These are phyloP conservation scores for Diaporthe sp. DNA, from an alignment of 2,329 filamentous ascomycete species.

Conservation along the genomic window DNA sequence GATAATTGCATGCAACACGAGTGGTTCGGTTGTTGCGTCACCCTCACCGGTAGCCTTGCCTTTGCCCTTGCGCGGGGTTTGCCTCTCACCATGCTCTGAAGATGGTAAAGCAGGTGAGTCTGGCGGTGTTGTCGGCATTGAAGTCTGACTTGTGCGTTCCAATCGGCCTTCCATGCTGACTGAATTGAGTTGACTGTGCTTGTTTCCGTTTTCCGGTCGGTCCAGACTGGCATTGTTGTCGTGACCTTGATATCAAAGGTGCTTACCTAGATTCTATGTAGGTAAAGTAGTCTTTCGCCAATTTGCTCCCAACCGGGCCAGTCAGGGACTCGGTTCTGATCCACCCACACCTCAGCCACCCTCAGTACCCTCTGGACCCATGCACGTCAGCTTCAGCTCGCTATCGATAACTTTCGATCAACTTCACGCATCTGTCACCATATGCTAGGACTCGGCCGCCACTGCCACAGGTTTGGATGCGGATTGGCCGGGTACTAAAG, in stretches of 20 bases:
- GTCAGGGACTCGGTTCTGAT: too few relatives aligned
- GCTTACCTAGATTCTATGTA: too few relatives aligned
- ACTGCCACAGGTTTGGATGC: too few relatives aligned
- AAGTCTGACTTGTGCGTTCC: neutral
- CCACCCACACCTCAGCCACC: too few relatives aligned
- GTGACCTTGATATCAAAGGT: neutral
- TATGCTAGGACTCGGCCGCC: too few relatives aligned
- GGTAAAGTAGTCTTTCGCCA: too few relatives aligned
- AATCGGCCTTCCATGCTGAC: neutral
- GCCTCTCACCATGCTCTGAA: neutral
- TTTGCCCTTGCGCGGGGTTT: neutral
- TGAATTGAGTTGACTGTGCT: neutral
- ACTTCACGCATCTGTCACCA: too few relatives aligned
- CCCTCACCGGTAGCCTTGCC: neutral
- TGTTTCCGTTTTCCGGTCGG: neutral
- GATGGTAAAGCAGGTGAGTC: neutral
- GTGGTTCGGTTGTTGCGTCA: neutral
- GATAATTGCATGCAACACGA: slow-evolving; percentile 36
- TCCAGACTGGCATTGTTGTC: neutral
- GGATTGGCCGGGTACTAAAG: too few relatives aligned
- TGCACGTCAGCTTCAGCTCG: too few relatives aligned
- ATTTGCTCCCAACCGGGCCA: too few relatives aligned
- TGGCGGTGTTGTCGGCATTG: neutral
- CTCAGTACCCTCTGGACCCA: too few relatives aligned
- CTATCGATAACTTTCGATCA: too few relatives aligned